Base-by-base conservation (phyloP, 129 eudicot genomes). In the Mikania micrantha region DNA sequence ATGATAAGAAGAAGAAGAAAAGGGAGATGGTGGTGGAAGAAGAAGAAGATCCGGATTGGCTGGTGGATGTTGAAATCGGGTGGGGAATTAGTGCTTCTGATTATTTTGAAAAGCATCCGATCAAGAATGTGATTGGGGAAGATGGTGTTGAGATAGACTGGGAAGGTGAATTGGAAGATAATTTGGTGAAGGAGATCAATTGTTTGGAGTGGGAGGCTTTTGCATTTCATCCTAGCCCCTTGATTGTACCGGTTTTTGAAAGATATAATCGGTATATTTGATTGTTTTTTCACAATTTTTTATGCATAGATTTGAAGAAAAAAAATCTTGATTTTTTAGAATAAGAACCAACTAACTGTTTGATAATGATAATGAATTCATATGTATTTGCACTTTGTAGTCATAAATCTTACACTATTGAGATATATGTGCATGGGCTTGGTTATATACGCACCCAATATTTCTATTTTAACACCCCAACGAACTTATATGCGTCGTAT, bases 51-150 rank as follows among this genome's bases (percentile, higher is more conserved):
- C 80, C 89, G 0, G 50, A 81, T 79, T 93, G 96, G 98, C 96
- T 96, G 11, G 49, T 86, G 71, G 98, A 93, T 84, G 91, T 96
- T 36, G 90, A 93, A 66, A 79, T 93, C 0, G 96, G 96, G 19
- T 93, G 96, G 98, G 96, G 98, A 42, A 84, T 82, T 24, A 81
- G 98, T 50, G 98, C 96, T 67, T 93, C 98, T 0, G 96, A 92
- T 52, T 92, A 86, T 75, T 92, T 92, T 64, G 95, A 92, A 49
- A 71, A 86, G 79, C 87, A 88, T 36, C 77, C 92, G 0, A 93
- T 93, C 9, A 86, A 78, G 66, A 93, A 93, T 74, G 87, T 88
- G 41, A 66, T 80, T 4, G 96, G 91, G 13, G 96, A 93, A 72
- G 96, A 88, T 67, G 98, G 96, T 7, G 72, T 49, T 35, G 90